phyloP scores from a whole-genome alignment of 2,329 filamentous ascomycete species.

The Colletotrichum simmondsii region DNA sequence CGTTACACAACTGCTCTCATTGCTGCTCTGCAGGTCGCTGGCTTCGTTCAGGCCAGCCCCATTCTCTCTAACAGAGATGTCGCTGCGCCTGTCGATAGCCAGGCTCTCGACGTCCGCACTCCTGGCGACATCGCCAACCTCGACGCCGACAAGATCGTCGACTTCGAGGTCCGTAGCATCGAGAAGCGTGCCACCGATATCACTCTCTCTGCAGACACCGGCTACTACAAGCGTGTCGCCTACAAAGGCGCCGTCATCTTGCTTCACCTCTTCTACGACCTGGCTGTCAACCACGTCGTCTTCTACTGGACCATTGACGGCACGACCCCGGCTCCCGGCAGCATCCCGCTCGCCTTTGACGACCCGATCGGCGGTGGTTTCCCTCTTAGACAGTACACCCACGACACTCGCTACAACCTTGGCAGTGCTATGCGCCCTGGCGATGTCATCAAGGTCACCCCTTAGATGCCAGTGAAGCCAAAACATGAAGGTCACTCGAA shows the following conservation, averaged over 20 bases:
- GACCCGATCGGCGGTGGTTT: background rate
- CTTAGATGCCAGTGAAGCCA: background rate
- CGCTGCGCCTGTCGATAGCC: no score
- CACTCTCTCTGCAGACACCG: background rate
- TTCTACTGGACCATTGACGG: background rate
- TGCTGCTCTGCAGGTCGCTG: no score
- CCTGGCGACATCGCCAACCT: background rate
- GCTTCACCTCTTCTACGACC: background rate
- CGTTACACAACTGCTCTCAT: no score
- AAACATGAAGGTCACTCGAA: background rate
- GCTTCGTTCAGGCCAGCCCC: background rate
- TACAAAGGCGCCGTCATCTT: background rate
- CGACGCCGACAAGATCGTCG: background rate
- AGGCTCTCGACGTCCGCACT: no score
- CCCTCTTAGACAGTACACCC: background rate
- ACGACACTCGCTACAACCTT: background rate
- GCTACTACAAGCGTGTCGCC: background rate
- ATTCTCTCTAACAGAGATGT: background rate
- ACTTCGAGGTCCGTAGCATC: background rate
- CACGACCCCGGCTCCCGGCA: background rate
- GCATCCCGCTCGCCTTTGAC: background rate
- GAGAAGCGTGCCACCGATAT: background rate
- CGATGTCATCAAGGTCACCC: background rate
- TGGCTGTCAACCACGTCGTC: background rate
- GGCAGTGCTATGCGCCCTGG: background rate